These are phyloP conservation scores for Coniochaeta sp. DNA, from an alignment of 2,329 filamentous ascomycete species.

Conservation along the genomic window DNA sequence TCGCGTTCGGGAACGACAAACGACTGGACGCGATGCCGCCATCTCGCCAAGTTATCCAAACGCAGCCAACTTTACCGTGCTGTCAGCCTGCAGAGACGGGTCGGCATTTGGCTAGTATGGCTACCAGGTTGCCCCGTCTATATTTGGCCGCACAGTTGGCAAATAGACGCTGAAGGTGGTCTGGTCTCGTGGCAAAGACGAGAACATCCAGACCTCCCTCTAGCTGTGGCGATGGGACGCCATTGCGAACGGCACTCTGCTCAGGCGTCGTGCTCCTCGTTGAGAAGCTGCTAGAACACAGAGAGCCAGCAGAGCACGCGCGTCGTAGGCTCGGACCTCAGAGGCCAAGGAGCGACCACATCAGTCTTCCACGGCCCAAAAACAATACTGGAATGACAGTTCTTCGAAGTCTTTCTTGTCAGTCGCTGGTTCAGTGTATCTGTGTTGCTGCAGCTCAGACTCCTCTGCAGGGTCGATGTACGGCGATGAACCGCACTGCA, in stretches of 20 bases:
- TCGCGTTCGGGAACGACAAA: not conserved
- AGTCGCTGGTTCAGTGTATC: too few species aligned
- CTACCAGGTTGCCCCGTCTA: not conserved
- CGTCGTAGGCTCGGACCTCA: too few species aligned
- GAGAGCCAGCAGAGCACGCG: too few species aligned
- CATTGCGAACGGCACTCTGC: not conserved
- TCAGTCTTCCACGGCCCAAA: not conserved
- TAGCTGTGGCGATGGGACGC: not conserved
- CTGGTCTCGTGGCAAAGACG: not conserved
- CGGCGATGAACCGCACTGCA: not conserved
- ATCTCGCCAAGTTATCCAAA: not conserved
- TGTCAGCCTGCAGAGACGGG: not conserved
- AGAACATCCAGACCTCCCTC: not conserved
- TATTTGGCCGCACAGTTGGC: not conserved
- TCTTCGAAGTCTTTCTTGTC: too few species aligned
- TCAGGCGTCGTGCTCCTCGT: not conserved
- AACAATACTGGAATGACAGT: too few species aligned
- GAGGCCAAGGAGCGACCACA: not conserved
- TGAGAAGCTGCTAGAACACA: not conserved
- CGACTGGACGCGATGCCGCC: slow-evolving; percentile 1
- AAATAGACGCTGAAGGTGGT: not conserved
- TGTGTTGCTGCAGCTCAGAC: not conserved
- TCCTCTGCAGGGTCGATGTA: not conserved
- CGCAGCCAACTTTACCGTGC: not conserved
- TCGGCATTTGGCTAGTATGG: not conserved